These are phyloP conservation scores for Botrytis elliptica DNA, from an alignment of 2,329 filamentous ascomycete species.

Conservation along the genomic window DNA sequence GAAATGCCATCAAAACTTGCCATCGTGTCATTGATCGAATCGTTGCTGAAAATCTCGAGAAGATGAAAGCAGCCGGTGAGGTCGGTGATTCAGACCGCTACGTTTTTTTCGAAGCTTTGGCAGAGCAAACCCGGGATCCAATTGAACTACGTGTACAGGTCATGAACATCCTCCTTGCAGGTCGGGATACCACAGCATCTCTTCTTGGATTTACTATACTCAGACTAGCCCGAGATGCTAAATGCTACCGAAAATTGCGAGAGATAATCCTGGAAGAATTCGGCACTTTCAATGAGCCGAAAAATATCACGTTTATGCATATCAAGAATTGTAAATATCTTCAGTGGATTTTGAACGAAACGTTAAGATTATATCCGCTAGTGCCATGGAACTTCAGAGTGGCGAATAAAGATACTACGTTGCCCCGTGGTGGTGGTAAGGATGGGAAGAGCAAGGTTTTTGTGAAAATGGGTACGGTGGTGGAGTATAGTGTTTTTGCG, in stretches of 20 bases:
- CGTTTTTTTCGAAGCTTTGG: conserved; percentile 57
- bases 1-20: conserved; percentile 30
- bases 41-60: conserved; percentile 42
- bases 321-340: conserved; percentile 37
- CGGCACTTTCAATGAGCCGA: conserved; percentile 37
- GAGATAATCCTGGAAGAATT: conserved; percentile 42
- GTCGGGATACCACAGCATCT: conserved; percentile 57
- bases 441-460: conserved; percentile 40
- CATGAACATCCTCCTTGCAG: conserved; percentile 55
- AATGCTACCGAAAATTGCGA: conserved; percentile 46
- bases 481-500: conserved; percentile 38
- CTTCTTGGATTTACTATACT: conserved; percentile 43
- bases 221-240: conserved; percentile 39
- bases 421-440: conserved; percentile 41
- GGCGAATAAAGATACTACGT: conserved; percentile 36
- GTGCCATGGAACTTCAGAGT: conserved; percentile 53
- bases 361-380: conserved; percentile 53
- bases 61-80: conserved; percentile 28
- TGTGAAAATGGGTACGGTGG: conserved; percentile 34
- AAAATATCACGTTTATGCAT: conserved; percentile 33
- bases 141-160: conserved; percentile 51
- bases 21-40: conserved; percentile 50
- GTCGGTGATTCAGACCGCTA: conserved; percentile 36
- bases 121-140: conserved; percentile 47
- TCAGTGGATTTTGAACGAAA: conserved; percentile 38